Conservation (phyloP, 2,329 filamentous ascomycete genomes). For the Nothophoma quercina region DNA sequence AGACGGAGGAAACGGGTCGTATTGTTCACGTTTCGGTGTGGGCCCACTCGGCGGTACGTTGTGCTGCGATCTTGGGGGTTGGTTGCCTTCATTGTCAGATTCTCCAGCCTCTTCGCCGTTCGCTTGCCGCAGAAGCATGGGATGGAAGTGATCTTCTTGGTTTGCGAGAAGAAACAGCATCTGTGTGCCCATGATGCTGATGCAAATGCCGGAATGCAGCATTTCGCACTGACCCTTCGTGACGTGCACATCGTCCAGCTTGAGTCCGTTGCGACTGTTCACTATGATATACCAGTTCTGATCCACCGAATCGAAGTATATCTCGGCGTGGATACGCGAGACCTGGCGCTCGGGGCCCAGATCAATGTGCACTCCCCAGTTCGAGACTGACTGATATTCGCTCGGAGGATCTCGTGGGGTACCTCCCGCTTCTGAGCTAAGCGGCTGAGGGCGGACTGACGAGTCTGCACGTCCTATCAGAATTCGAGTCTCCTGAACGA, state of each 20-base stretch:
- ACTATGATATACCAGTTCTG: conserved; percentile 82
- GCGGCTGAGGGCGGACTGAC: conserved; percentile 37
- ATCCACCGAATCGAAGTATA: conserved; percentile 54
- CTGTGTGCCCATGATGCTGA: conserved; percentile 90
- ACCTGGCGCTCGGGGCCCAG: conserved; percentile 65
- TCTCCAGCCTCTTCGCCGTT: conserved; percentile 47
- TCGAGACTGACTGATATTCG: conserved; percentile 32
- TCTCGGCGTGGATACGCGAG: conserved; percentile 59
- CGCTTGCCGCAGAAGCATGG: conserved; percentile 70
- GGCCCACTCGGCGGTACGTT: conserved; percentile 44
- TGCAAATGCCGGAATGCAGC: conserved; percentile 85
- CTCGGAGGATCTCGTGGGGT: conserved; percentile 33
- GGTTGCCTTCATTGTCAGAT: conserved; percentile 50
- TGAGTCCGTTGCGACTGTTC: conserved; percentile 90
- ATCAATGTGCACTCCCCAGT: conserved; percentile 78
- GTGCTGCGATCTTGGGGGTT: conserved; percentile 40
- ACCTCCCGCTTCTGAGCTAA: conserved; percentile 38
- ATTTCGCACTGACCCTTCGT: conserved; percentile 71
- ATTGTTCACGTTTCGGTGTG: conserved; percentile 48
- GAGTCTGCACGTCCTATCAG: conserved; percentile 71
- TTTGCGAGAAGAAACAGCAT: conserved; percentile 98
- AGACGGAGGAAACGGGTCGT: conserved; percentile 48
- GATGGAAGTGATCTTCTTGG: conserved; percentile 73
- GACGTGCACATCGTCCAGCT: conserved; percentile 76
- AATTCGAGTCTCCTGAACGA: conserved; percentile 76